A percentile compares a stretch with the other conserved stretches of the same genome.
Evolutionary conservation across 2,329 filamentous ascomycete genomes (phyloP).

Genomic region (Pseudodiploospora longispora): DNA sequence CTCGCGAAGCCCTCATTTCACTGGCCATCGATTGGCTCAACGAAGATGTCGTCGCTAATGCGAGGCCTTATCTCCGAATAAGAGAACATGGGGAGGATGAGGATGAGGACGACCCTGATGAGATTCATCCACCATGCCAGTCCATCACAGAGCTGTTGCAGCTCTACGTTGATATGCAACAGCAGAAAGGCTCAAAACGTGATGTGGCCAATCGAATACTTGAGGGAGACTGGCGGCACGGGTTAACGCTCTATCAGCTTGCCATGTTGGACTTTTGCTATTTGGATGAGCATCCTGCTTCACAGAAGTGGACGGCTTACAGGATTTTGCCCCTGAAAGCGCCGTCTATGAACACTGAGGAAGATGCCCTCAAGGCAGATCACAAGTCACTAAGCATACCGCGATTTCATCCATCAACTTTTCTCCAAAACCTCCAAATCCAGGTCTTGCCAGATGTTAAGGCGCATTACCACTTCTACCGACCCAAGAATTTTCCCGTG

Average conservation of each 20-base stretch:
- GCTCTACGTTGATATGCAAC: slow-evolving; percentile 53
- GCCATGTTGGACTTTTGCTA: slow-evolving; percentile 62
- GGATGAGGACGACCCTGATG: slow-evolving; percentile 51
- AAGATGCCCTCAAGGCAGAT: slow-evolving; percentile 34
- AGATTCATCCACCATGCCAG: slow-evolving; percentile 60
- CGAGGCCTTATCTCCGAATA: slow-evolving; percentile 26
- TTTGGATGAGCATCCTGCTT: slow-evolving; percentile 55
- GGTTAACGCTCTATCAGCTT: slow-evolving; percentile 56
- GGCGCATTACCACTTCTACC: slow-evolving; percentile 72
- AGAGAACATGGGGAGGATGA: slow-evolving; percentile 11
- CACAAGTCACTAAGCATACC: slow-evolving; percentile 46
- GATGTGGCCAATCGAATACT: slow-evolving; percentile 57
- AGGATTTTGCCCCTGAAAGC: slow-evolving; percentile 46
- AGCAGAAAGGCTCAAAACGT: slow-evolving; percentile 51
- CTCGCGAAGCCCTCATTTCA: slow-evolving; percentile 62
- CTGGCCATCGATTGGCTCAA: slow-evolving; percentile 73
- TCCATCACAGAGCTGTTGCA: slow-evolving; percentile 60
- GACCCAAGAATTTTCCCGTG: slow-evolving; percentile 60
- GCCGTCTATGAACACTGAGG: slow-evolving; percentile 27
- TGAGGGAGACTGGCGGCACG: slow-evolving; percentile 61
- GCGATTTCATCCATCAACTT: slow-evolving; percentile 72
- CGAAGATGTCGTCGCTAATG: slow-evolving; percentile 52
- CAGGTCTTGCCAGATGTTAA: slow-evolving; percentile 73
- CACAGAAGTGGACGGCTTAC: slow-evolving; percentile 57
- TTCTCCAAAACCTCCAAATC: slow-evolving; percentile 65